Base-by-base conservation (phyloP, 225 moss, liverwort and hornwort species). In the Lunularia cruciata region DNA sequence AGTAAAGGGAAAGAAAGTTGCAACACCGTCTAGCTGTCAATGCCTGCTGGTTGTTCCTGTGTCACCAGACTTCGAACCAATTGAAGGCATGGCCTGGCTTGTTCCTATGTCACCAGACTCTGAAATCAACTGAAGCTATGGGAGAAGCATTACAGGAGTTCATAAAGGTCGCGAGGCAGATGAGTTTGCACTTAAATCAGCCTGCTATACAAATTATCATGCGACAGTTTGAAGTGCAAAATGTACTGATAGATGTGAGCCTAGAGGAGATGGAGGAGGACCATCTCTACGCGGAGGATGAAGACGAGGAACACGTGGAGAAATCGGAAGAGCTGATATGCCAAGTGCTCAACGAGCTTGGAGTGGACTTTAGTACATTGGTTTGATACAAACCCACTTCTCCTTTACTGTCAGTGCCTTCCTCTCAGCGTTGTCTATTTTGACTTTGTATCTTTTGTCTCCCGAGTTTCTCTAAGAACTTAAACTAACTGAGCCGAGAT, bases 111-210 rank as follows among this genome's bases (percentile, higher is more conserved):
- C 49, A 38, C 1, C 57, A 69, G 69, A 69, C 69, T 18, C 56
- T 69, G 55, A 69, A 69, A 37, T 69, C 69, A 47, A 57, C 28
- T 28, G 69, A 69, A 69, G 55, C 69, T 18, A 54, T 69, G 69
- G 69, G 55, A 40, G 57, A 39, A 3, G 69, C 39, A 15, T 47
- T 69, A 9, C 56, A 69, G 30, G 69, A 30, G 30, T 55, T 69
- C 19, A 69, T 57, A 25, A 69, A 69, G 31, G 42, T 27, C 27
- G 69, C 42, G 25, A 69, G 57, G 69, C 55, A 55, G 55, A 33
- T 69, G 30, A 69, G 42, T 57, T 39, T 69, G 38, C 39, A 69
- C 13, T 55, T 40, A 53, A 57, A 16, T 69, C 55, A 37, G 19
- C 42, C 69, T 16, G 69, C 55, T 26, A 27, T 69, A 27, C 69